Evolutionary conservation across 176 grass and related monocot genomes (phyloP), one percentile per base, ranked within the genome.

Genomic region (Avena sativa): DNA sequence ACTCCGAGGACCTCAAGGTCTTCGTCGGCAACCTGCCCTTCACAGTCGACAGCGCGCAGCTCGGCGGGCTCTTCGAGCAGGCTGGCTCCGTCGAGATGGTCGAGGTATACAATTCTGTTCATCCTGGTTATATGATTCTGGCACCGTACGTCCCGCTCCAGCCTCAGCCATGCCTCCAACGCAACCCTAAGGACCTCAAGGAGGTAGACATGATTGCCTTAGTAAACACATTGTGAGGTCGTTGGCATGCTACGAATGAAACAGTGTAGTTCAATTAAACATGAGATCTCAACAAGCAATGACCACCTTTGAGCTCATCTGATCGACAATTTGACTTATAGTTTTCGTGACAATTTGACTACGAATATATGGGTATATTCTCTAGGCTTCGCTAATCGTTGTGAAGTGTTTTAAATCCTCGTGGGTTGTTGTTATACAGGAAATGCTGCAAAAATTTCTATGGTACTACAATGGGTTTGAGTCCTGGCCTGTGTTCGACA

Each of bases 11-110:
- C 38, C 73, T 88, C 32, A 99, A 93, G 83, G 83, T 99, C 46
- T 99, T 99, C 76, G 97, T 99, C 28, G 97, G 97, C 38, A 99
- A 99, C 84, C 92, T 99, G 5, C 89, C 97, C 6, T 99, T 96
- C 85, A 91, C 65, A 71, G 92, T 99, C 74, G 97, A 99, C 87
- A 99, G 97, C 77, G 79, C 94, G 21, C 90, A 94, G 91, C 94
- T 99, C 62, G 97, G 94, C 5, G 92, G 89, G 40, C 90, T 99
- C 58, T 99, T 99, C 73, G 90, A 94, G 68, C 83, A 92, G 63
- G 92, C 83, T 19, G 97, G 97, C 64, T 89, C 88, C 66, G 97
- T 99, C 74, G 97, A 99, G 85, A 99, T 94, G 92, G 97, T 96
- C 46, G 97, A 99, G 94, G 97, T 98, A 91, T 87, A 65, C 38